Percentiles rank a stretch among this genome's conserved stretches.
Conservation (phyloP, 306 rosid genomes). For the Potentilla sterilis region DNA sequence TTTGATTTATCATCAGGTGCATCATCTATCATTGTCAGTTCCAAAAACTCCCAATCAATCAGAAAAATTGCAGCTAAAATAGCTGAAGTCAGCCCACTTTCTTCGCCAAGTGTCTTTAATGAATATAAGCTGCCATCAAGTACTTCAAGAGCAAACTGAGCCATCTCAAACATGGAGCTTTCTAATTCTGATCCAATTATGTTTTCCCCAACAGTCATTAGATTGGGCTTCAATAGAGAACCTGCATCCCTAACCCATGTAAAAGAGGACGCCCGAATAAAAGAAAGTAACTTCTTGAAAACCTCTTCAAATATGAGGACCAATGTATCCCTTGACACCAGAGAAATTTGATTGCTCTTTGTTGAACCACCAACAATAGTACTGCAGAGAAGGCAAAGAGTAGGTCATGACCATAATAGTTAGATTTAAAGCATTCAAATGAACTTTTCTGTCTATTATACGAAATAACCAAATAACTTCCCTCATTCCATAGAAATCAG, state of each 20-base stretch:
- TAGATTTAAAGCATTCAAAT: conserved; percentile 22
- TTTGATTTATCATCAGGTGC: conserved; percentile 42
- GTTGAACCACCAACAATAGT: conserved; percentile 77
- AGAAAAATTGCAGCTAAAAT: conserved; percentile 70
- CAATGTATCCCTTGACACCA: conserved; percentile 63
- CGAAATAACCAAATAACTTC: background rate
- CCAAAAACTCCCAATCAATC: conserved; percentile 71
- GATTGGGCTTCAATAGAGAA: conserved; percentile 40
- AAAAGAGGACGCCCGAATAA: conserved; percentile 60
- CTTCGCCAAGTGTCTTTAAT: conserved; percentile 54
- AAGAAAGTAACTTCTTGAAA: conserved; percentile 60
- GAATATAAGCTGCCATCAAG: conserved; percentile 73
- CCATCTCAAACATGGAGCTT: conserved; percentile 53
- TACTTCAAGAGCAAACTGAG: conserved; percentile 68
- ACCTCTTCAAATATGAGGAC: conserved; percentile 59
- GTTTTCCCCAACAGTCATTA: conserved; percentile 40
- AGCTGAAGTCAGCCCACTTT: conserved; percentile 56
- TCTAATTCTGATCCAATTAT: conserved; percentile 34
- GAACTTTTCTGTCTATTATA: background rate
- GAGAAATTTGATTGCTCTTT: conserved; percentile 46
- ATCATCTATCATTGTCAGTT: conserved; percentile 33
- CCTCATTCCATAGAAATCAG: background rate
- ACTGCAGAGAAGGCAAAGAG: conserved; percentile 47
- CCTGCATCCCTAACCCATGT: conserved; percentile 63
- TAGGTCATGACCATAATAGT: conserved; percentile 11